These are phyloP conservation scores for Aureobasidium uvarum DNA, from an alignment of 2,329 filamentous ascomycete species.

Conservation along the genomic window DNA sequence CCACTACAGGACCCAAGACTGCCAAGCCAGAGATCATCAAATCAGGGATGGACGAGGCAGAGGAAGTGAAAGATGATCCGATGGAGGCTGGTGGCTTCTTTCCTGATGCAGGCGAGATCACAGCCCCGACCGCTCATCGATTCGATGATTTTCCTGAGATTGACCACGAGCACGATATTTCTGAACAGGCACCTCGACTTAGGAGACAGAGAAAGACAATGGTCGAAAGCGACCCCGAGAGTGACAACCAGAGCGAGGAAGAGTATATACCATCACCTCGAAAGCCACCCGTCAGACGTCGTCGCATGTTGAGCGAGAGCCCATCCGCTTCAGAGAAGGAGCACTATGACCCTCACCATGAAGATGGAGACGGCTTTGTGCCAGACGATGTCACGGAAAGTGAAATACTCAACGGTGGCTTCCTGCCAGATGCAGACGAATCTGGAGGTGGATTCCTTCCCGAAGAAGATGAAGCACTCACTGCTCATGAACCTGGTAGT, in stretches of 20 bases:
- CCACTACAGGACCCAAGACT: constrained; percentile 3
- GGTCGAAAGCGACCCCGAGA: constrained; percentile 23
- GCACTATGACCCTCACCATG: not conserved
- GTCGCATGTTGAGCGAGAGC: constrained; percentile 13
- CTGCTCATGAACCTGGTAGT: constrained; percentile 20
- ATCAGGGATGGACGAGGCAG: constrained; percentile 30
- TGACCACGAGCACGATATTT: constrained; percentile 25
- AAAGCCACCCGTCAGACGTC: constrained; percentile 7
- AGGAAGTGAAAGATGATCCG: constrained; percentile 29
- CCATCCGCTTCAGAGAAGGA: not conserved
- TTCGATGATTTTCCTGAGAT: constrained; percentile 17
- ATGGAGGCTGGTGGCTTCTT: constrained; percentile 42
- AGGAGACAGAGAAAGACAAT: constrained; percentile 12
- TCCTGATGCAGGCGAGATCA: constrained; percentile 51
- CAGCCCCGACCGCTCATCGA: constrained; percentile 35
- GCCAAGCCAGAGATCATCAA: constrained; percentile 26
- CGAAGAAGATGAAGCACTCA: constrained; percentile 34
- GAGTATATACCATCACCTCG: constrained; percentile 17
- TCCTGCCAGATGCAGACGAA: constrained; percentile 12
- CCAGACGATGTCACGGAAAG: not conserved
- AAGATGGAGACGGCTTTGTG: not conserved
- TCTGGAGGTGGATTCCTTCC: constrained; percentile 31
- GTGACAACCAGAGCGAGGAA: constrained; percentile 22
- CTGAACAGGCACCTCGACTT: constrained; percentile 25
- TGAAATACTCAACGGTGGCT: not conserved